These are phyloP conservation scores for Sclerotinia sclerotiorum DNA, from an alignment of 2,329 filamentous ascomycete species.

Conservation along the genomic window DNA sequence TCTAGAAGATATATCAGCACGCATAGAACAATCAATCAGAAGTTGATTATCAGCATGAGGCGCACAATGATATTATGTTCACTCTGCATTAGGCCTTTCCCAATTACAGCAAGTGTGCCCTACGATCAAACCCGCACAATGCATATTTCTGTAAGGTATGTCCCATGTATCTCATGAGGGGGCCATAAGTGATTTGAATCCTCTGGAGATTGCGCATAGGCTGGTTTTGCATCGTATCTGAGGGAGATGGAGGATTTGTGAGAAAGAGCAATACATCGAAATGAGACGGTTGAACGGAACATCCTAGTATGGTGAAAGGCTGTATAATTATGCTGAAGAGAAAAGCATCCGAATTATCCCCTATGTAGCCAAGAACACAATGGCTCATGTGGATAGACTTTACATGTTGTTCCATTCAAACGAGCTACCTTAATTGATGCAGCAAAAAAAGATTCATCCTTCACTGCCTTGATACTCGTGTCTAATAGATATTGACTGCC, in stretches of 20 bases:
- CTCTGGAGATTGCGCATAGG: not conserved
- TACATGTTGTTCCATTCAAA: not conserved
- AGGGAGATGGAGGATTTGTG: not conserved
- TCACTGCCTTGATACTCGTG: not conserved
- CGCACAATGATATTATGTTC: not conserved
- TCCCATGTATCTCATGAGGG: no score
- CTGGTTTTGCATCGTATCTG: not conserved
- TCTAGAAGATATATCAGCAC: not conserved
- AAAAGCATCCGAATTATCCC: not conserved
- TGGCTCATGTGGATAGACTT: not conserved
- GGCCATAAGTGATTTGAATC: no score
- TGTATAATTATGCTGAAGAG: no score
- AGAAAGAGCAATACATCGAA: no score
- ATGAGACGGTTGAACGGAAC: no score
- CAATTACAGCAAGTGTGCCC: not conserved
- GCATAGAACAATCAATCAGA: not conserved
- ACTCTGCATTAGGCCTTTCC: no score
- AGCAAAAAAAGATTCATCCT: not conserved
- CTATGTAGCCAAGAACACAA: no score
- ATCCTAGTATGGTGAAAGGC: no score
- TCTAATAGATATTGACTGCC: not conserved
- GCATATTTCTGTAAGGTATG: not conserved
- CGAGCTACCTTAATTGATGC: not conserved
- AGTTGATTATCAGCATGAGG: not conserved
- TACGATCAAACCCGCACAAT: not conserved